Evolutionary conservation across 176 grass and related monocot genomes (phyloP).

Genomic region (Juncus inflexus): DNA sequence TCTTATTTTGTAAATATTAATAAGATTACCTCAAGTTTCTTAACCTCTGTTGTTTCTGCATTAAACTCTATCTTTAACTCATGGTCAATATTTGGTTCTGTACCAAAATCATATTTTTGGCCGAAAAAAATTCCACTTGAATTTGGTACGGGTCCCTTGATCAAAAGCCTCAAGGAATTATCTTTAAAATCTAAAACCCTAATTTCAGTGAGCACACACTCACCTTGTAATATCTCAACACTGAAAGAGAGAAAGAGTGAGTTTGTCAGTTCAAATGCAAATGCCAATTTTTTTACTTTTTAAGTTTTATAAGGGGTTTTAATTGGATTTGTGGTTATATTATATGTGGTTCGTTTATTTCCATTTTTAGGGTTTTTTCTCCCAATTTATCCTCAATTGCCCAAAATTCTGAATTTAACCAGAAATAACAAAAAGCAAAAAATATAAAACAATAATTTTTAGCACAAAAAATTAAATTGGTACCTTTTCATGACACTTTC

Average conservation of each 20-base stretch:
- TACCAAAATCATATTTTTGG: slow-evolving; percentile 43
- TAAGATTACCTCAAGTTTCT: slow-evolving; percentile 59
- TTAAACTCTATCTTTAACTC: slow-evolving; percentile 74
- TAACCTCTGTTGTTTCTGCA: slow-evolving; percentile 57
- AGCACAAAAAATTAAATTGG: not conserved
- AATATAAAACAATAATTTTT: no score
- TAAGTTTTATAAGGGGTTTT: no score
- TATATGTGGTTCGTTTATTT: no score
- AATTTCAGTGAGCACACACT: slow-evolving; percentile 52
- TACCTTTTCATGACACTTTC: slow-evolving; percentile 50
- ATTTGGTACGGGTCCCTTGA: slow-evolving; percentile 40
- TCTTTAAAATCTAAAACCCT: slow-evolving; percentile 63
- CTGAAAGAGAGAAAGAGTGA: slow-evolving; percentile 32
- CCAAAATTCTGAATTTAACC: no score
- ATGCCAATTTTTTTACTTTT: no score
- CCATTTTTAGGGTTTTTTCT: no score
- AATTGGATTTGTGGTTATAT: no score
- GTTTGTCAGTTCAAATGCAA: not conserved
- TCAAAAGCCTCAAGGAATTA: slow-evolving; percentile 45
- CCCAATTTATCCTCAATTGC: no score
- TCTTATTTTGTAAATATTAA: not conserved
- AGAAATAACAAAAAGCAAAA: no score
- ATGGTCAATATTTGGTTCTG: slow-evolving; percentile 61
- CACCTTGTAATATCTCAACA: slow-evolving; percentile 40
- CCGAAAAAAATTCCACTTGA: slow-evolving; percentile 43